These are phyloP conservation scores for Viola odorata DNA, from an alignment of 345 rosid species.

Conservation along the genomic window DNA sequence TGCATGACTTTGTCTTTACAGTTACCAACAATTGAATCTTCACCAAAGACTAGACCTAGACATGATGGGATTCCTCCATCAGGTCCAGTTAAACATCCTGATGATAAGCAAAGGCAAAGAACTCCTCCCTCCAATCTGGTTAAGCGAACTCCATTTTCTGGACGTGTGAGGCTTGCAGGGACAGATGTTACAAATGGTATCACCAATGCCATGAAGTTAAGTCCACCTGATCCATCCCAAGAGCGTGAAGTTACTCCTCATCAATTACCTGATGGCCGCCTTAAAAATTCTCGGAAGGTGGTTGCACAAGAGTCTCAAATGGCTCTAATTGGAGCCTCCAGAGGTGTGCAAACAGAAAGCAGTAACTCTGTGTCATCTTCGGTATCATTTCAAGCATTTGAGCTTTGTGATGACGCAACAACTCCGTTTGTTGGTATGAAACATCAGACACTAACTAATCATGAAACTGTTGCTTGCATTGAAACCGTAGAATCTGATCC, in stretches of 20 bases:
- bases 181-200: conserved; percentile 39
- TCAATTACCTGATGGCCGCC: conserved; percentile 22
- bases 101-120: conserved; percentile 71
- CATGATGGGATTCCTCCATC: conserved; percentile 61
- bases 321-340: conserved; percentile 36
- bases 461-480: conserved; percentile 24
- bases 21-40: conserved; percentile 58
- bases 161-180: conserved; percentile 44
- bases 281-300: conserved; percentile 27
- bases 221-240: conserved; percentile 28
- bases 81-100: conserved; percentile 37
- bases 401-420: conserved; percentile 73
- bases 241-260: conserved; percentile 35
- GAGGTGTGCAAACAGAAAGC: conserved; percentile 60
- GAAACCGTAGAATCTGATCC: conserved; percentile 36
- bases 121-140: conserved; percentile 60
- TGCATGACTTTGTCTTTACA: conserved; percentile 21
- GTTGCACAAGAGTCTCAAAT: conserved; percentile 33
- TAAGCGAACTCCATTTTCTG: conserved; percentile 52
- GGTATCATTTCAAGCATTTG: conserved; percentile 69
- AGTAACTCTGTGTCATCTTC: conserved; percentile 74
- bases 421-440: conserved; percentile 52
- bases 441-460: conserved; percentile 37
- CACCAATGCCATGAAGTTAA: conserved; percentile 25
- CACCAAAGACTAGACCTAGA: conserved; percentile 64